Evolutionary conservation across 768 basidiomycete genomes (phyloP).

Genomic region (Pseudohyphozyma bogoriensis): DNA sequence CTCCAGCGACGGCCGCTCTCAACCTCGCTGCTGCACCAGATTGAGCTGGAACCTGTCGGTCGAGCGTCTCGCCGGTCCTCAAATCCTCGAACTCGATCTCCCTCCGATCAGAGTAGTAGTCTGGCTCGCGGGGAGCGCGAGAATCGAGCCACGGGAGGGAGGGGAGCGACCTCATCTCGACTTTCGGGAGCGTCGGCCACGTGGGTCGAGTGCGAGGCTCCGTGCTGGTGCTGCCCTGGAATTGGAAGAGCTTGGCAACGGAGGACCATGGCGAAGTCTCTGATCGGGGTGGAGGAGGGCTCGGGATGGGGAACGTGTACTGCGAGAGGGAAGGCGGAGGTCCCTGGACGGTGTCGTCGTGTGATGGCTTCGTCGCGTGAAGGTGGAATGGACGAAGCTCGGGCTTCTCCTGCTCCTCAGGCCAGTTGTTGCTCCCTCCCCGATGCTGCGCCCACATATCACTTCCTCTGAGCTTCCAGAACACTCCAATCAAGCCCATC

Average conservation of each 20-base stretch:
- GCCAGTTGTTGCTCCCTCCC: background rate
- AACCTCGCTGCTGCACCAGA: too few relatives aligned
- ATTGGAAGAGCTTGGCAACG: conserved; percentile 17
- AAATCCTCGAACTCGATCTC: too few relatives aligned
- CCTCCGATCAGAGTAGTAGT: too few relatives aligned
- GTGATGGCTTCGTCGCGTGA: background rate
- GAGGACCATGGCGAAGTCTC: conserved; percentile 4
- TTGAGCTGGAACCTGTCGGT: too few relatives aligned
- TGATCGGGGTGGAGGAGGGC: background rate
- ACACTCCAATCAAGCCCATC: conserved; percentile 46
- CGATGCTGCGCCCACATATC: background rate
- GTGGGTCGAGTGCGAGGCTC: too few relatives aligned
- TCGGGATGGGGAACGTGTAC: too few relatives aligned
- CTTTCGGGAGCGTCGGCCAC: too few relatives aligned
- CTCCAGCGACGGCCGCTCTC: too few relatives aligned
- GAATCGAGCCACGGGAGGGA: background rate
- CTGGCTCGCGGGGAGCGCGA: background rate
- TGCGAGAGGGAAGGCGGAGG: background rate
- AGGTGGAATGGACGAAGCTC: conserved; percentile 7
- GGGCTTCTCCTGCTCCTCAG: background rate
- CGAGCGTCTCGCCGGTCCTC: too few relatives aligned
- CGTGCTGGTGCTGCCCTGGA: too few relatives aligned
- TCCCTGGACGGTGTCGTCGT: background rate
- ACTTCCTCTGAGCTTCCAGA: background rate
- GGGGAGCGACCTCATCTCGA: too few relatives aligned